Percentiles rank a stretch among this genome's conserved stretches.
Conservation (phyloP, 768 basidiomycete species). For the Gloeostereum incarnatum region DNA sequence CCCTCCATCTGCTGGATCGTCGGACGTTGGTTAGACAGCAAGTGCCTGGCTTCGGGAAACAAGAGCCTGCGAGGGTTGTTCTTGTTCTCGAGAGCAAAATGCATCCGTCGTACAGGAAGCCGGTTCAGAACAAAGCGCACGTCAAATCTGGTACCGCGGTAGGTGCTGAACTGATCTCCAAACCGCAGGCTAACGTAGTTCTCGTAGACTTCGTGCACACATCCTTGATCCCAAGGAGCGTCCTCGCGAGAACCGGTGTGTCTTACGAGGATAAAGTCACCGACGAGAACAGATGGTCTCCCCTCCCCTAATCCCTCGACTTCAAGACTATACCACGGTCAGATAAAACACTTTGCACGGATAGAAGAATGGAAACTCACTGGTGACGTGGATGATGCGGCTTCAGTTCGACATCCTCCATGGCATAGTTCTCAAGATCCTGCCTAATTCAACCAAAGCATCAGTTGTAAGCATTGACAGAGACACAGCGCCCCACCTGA, state of each 20-base stretch:
- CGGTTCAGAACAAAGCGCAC: slow-evolving; percentile 53
- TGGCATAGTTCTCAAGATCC: slow-evolving; percentile 25
- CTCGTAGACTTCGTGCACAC: slow-evolving; percentile 41
- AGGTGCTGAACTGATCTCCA: slow-evolving; percentile 29
- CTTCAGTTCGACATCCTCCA: slow-evolving; percentile 23
- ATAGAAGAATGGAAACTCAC: too few species aligned
- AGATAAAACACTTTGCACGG: too few species aligned
- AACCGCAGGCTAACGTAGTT: slow-evolving; percentile 45
- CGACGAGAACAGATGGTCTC: slow-evolving; percentile 45
- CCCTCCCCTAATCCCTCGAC: slow-evolving; percentile 50
- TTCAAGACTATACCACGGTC: too few species aligned
- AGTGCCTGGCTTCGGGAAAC: background rate
- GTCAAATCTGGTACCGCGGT: slow-evolving; percentile 33
- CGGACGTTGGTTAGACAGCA: background rate
- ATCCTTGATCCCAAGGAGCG: slow-evolving; percentile 54
- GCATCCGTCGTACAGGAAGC: slow-evolving; percentile 45
- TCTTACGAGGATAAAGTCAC: slow-evolving; percentile 49
- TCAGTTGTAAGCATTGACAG: background rate
- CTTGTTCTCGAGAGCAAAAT: slow-evolving; percentile 41
- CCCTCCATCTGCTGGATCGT: background rate
- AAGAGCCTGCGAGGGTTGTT: slow-evolving; percentile 27
- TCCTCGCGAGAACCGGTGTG: slow-evolving; percentile 24
- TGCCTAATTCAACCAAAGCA: slow-evolving; percentile 16
- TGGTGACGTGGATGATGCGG: too few species aligned
- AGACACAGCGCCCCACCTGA: slow-evolving; percentile 29